Evolutionary conservation across 2,329 filamentous ascomycete genomes (phyloP).

Genomic region (Colletotrichum ledebouriae): DNA sequence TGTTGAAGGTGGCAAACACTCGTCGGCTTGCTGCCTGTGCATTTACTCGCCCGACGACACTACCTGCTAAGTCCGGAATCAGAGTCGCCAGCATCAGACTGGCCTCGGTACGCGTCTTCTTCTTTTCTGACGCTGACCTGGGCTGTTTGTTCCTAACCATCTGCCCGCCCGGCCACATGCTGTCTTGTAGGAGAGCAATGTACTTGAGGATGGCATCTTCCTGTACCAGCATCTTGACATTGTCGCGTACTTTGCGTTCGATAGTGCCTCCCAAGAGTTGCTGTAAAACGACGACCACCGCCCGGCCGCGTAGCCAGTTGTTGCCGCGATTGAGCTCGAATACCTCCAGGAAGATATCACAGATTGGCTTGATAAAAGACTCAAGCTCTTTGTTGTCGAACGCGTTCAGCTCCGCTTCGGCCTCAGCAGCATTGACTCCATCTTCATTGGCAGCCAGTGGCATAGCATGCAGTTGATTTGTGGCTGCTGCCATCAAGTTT

Average conservation of each 20-base stretch:
- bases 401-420: slow-evolving; percentile 92
- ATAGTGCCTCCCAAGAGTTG: slow-evolving; percentile 96
- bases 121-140: slow-evolving; percentile 79
- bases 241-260: slow-evolving; percentile 93
- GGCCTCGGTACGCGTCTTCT: slow-evolving; percentile 86
- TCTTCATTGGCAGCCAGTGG: slow-evolving; percentile 67
- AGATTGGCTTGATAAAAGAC: slow-evolving; percentile 98
- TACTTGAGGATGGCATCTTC: slow-evolving; percentile 86
- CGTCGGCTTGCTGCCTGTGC: slow-evolving; percentile 90
- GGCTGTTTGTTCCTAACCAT: slow-evolving; percentile 63
- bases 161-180: slow-evolving; percentile 84
- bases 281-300: slow-evolving; percentile 95
- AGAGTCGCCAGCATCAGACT: slow-evolving; percentile 90
- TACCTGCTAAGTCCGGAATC: slow-evolving; percentile 90
- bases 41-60: slow-evolving; percentile 92
- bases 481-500: slow-evolving; percentile 85
- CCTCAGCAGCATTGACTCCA: slow-evolving; percentile 73
- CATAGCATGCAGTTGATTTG: slow-evolving; percentile 71
- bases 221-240: slow-evolving; percentile 77
- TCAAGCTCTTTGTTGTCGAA: slow-evolving; percentile 92
- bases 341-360: slow-evolving; percentile 94
- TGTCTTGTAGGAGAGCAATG: slow-evolving; percentile 78
- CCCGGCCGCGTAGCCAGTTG: slow-evolving; percentile 95
- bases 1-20: slow-evolving; percentile 92
- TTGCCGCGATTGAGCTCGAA: slow-evolving; percentile 96